Conservation (phyloP, 2,329 filamentous ascomycete genomes). For the Talaromyces sp. region DNA sequence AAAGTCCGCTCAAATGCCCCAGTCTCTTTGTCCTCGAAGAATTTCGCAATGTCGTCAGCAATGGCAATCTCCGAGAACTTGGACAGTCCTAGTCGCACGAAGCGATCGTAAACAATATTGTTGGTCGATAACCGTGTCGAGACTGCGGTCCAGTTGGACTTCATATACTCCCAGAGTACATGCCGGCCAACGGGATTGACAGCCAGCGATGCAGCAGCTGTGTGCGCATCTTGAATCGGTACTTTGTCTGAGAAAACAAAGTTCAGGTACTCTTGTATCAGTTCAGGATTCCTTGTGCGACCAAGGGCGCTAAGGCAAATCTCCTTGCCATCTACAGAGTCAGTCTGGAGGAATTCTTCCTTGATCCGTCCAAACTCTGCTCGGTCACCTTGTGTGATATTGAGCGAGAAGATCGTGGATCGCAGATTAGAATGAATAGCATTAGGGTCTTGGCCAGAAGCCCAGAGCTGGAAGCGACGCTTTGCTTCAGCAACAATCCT, state of each 20-base stretch:
- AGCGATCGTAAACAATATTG: constrained; percentile 83
- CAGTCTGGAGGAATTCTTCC: constrained; percentile 76
- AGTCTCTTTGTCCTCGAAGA: constrained; percentile 84
- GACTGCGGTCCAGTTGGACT: constrained; percentile 73
- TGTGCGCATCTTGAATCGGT: constrained; percentile 80
- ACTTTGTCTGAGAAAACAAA: constrained; percentile 82
- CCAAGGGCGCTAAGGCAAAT: constrained; percentile 74
- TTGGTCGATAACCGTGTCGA: constrained; percentile 69
- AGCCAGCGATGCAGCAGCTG: constrained; percentile 66
- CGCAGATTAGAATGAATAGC: constrained; percentile 79
- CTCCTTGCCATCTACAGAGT: constrained; percentile 86
- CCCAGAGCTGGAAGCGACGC: constrained; percentile 75
- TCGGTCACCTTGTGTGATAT: constrained; percentile 65
- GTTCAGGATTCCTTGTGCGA: constrained; percentile 60
- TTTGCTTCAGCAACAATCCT: constrained; percentile 68
- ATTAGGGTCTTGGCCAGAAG: constrained; percentile 57
- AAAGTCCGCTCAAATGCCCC: constrained; percentile 80
- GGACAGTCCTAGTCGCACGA: constrained; percentile 70
- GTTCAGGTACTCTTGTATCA: constrained; percentile 64
- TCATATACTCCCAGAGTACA: constrained; percentile 79
- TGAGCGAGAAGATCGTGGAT: constrained; percentile 71
- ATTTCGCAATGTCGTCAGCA: constrained; percentile 70
- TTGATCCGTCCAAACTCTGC: constrained; percentile 70
- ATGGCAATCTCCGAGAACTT: constrained; percentile 69
- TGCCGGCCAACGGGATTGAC: constrained; percentile 67